Conservation (phyloP, 805 yeast genomes). For the Debaryomyces tyrocola region DNA sequence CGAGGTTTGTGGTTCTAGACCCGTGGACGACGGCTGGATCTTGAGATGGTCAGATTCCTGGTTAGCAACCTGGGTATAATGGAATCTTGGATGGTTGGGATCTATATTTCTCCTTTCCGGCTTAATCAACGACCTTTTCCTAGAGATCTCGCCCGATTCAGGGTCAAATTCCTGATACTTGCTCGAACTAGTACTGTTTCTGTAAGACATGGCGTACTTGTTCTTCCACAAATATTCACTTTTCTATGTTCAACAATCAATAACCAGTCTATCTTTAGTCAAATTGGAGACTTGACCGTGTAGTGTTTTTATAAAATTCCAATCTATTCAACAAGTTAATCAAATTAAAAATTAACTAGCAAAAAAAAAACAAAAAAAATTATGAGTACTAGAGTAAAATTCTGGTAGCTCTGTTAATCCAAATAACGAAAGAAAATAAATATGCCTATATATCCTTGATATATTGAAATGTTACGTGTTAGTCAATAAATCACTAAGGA, state of each 20-base stretch:
- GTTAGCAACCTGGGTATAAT: constrained; percentile 72
- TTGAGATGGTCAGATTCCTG: constrained; percentile 61
- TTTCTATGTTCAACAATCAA: neutral
- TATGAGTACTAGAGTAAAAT: neutral
- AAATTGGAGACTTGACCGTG: too few relatives aligned
- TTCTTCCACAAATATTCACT: neutral
- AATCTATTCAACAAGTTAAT: neutral
- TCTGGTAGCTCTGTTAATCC: too few relatives aligned
- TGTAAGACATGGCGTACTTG: constrained; percentile 26
- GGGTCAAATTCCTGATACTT: constrained; percentile 42
- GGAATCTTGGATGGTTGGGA: constrained; percentile 72
- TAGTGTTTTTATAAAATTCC: too few relatives aligned
- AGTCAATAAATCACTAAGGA: too few relatives aligned
- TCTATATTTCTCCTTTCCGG: constrained; percentile 76
- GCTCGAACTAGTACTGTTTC: constrained; percentile 22
- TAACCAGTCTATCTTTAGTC: too few relatives aligned
- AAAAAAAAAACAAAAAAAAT: neutral
- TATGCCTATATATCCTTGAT: neutral
- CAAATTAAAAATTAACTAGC: neutral
- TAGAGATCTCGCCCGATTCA: constrained; percentile 38
- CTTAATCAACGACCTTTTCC: constrained; percentile 74
- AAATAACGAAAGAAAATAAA: too few relatives aligned
- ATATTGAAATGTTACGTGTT: neutral
- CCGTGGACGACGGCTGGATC: constrained; percentile 70
- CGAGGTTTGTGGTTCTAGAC: constrained; percentile 54